A percentile compares a stretch with the other conserved stretches of the same genome.
Evolutionary conservation across 2,329 filamentous ascomycete species (phyloP).

Genomic region (Monosporascus sp.): DNA sequence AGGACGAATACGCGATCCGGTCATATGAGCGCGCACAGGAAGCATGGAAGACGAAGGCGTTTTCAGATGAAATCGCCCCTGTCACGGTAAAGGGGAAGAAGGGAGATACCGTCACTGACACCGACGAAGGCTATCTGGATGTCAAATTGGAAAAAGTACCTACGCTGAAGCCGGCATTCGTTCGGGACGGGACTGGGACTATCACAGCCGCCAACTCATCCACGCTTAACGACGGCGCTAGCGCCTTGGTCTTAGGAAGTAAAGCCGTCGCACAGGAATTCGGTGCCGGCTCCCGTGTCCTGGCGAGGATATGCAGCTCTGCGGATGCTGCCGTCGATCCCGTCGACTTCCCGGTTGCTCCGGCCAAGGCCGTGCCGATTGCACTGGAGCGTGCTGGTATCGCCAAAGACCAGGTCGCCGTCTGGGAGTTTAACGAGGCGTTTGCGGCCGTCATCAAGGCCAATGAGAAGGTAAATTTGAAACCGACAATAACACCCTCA

Average conservation of each 20-base stretch:
- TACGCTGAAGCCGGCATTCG: slow-evolving; percentile 84
- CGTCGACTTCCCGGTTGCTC: slow-evolving; percentile 91
- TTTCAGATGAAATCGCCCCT: slow-evolving; percentile 84
- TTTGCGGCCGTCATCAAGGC: slow-evolving; percentile 95
- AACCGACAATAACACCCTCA: not conserved
- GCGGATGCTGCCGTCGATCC: slow-evolving; percentile 88
- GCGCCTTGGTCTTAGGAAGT: slow-evolving; percentile 79
- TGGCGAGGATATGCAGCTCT: slow-evolving; percentile 80
- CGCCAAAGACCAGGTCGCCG: slow-evolving; percentile 80
- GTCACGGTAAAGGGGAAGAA: slow-evolving; percentile 83
- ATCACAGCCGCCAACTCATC: slow-evolving; percentile 94
- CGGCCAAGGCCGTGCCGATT: slow-evolving; percentile 85
- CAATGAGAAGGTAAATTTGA: slow-evolving; percentile 66
- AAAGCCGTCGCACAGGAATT: slow-evolving; percentile 76
- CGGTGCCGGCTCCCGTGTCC: slow-evolving; percentile 68
- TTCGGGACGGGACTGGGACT: slow-evolving; percentile 77
- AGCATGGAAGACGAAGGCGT: slow-evolving; percentile 77
- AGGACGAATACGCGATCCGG: slow-evolving; percentile 85
- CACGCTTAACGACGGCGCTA: slow-evolving; percentile 91
- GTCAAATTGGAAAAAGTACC: slow-evolving; percentile 82
- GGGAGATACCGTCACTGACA: slow-evolving; percentile 71
- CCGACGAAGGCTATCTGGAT: slow-evolving; percentile 86
- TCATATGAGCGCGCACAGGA: slow-evolving; percentile 87
- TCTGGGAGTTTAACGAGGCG: slow-evolving; percentile 99
- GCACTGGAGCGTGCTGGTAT: slow-evolving; percentile 86